These are phyloP conservation scores for Wickerhamiella brachini DNA, from an alignment of 805 yeast species.

Conservation along the genomic window DNA sequence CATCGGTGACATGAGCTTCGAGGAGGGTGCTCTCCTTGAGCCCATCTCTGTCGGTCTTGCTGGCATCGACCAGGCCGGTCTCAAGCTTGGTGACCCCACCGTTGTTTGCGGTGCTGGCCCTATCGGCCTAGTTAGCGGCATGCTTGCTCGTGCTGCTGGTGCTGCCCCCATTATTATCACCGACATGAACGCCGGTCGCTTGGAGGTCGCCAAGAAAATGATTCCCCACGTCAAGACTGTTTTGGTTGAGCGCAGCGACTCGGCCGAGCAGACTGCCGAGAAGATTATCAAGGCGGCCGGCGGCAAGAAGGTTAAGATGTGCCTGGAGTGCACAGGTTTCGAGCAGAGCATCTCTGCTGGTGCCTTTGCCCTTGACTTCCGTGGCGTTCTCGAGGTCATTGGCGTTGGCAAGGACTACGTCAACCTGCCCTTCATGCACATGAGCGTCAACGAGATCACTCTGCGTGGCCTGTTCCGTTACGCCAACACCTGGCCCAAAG, in stretches of 20 bases:
- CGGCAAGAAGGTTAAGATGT: conserved; percentile 32
- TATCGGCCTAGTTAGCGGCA: conserved; percentile 38
- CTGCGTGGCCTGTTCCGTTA: conserved; percentile 40
- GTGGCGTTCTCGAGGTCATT: conserved; percentile 34
- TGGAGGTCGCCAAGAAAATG: conserved; percentile 33
- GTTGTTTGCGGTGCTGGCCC: conserved; percentile 46
- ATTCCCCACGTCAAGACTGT: conserved; percentile 36
- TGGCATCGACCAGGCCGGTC: conserved; percentile 36
- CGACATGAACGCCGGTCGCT: conserved; percentile 32
- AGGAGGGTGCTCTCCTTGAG: conserved; percentile 43
- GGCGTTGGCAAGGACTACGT: conserved; percentile 39
- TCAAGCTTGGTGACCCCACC: conserved; percentile 36
- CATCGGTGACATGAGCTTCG: conserved; percentile 31
- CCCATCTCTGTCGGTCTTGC: conserved; percentile 42
- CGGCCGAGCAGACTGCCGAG: conserved; percentile 22
- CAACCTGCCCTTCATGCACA: conserved; percentile 41
- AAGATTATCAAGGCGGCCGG: conserved; percentile 25
- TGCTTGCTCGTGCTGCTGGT: conserved; percentile 39
- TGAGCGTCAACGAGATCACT: conserved; percentile 38
- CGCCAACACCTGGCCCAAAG: conserved; percentile 45
- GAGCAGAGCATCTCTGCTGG: conserved; percentile 35
- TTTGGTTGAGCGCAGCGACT: conserved; percentile 30
- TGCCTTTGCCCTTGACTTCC: conserved; percentile 34
- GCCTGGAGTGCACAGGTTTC: conserved; percentile 43
- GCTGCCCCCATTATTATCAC: conserved; percentile 40